Base-by-base conservation (phyloP, 2,329 filamentous ascomycete species). In the Neoarthrinium moseri region DNA sequence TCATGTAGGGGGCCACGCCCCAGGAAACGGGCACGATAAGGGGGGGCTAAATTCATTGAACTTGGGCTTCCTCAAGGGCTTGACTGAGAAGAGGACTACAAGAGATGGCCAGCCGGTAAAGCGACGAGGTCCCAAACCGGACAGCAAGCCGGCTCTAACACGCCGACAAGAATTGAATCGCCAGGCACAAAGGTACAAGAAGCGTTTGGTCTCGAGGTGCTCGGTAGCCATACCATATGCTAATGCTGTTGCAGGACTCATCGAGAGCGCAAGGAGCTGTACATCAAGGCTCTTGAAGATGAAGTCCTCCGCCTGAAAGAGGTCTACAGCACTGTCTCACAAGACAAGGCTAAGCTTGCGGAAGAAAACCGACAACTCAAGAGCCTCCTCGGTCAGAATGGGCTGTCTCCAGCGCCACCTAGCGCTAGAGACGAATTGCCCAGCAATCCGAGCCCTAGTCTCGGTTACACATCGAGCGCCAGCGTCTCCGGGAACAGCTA, bases 231-330 rank as follows among this genome's bases (percentile, higher is more conserved):
- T 45, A 27, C 51, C 43, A 36, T 15, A 29, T 53, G 46, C 55
- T 40, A 33, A 22, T 40, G n/a, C 38, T 20, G 47, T 41, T 47
- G 45, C 62, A 96, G 94, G 62, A 97, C 94, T 15, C 94, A 99
- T 68, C 90, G 94, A 46, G 94, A 97, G 70, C 84, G 94, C 55
- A 97, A 97, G 66, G 94, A 97, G 69, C 80, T 91, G 58, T 97
- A 97, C 66, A 95, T 96, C 73, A 95, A 95, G 66, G 84, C 88
- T 10, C 80, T 97, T 13, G 94, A 99, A 67, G 86, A 92, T 60
- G 91, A 97, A 68, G 87, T 97, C 5, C 76, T 95, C 17, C 85
- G 90, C 39, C 75, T 97, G 34, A 94, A 95, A 64, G 91, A 96
- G 63, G 78, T 86, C n/a, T 92, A 85, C 60, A 84, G 83, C 58